Evolutionary conservation across 1,139 yeast genomes (phyloP).

Genomic region (Scheffersomyces lignicola): DNA sequence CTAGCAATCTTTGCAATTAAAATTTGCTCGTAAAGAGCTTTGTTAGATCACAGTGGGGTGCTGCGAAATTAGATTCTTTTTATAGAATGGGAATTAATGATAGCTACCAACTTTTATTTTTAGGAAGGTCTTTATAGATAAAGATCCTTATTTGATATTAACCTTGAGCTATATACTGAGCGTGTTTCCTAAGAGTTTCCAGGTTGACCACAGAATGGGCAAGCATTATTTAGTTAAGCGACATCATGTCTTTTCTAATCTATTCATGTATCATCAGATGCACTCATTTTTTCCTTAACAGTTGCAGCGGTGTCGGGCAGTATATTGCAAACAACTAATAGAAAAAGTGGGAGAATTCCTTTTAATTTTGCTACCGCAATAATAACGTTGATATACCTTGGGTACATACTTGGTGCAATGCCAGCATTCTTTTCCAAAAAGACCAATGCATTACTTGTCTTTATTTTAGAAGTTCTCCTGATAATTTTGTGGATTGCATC

Average conservation of each 20-base stretch:
- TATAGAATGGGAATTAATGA: no score
- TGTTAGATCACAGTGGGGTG: no score
- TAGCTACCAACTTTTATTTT: no score
- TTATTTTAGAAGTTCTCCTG: not conserved
- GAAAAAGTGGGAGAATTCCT: not conserved
- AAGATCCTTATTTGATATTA: no score
- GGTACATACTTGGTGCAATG: not conserved
- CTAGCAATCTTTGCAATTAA: no score
- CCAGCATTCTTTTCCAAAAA: not conserved
- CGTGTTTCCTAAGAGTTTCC: not conserved
- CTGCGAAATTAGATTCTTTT: no score
- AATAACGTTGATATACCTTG: not conserved
- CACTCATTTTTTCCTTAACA: not conserved
- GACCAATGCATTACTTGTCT: not conserved
- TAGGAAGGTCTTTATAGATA: no score
- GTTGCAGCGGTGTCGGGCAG: not conserved
- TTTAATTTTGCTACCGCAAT: not conserved
- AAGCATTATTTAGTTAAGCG: no score
- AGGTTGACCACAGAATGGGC: conserved; percentile 1
- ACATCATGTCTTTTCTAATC: no score
- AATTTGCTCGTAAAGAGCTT: no score
- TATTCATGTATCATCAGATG: not conserved
- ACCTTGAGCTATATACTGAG: not conserved
- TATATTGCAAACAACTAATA: not conserved
- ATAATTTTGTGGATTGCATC: not conserved